These are phyloP conservation scores for Bipolaris cookei DNA, from an alignment of 2,329 filamentous ascomycete species.

Conservation along the genomic window DNA sequence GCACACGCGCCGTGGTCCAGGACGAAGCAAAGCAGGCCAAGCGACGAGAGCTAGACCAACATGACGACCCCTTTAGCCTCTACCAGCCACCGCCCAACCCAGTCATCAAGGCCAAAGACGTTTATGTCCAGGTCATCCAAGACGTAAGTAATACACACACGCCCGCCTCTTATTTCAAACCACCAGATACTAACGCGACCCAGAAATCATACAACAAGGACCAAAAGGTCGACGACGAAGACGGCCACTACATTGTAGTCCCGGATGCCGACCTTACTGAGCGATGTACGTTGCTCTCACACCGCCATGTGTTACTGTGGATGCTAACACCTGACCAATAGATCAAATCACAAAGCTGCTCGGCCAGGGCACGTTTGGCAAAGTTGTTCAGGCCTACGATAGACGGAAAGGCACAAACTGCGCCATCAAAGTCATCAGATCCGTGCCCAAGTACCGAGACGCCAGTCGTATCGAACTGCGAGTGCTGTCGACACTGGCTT, in stretches of 20 bases:
- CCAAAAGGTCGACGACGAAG: constrained; percentile 89
- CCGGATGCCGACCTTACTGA: constrained; percentile 86
- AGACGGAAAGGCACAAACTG: constrained; percentile 77
- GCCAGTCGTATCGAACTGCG: constrained; percentile 93
- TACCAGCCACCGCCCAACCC: constrained; percentile 89
- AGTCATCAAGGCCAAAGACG: constrained; percentile 80
- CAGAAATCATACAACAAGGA: constrained; percentile 58
- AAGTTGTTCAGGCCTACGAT: constrained; percentile 93
- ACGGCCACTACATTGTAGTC: constrained; percentile 94
- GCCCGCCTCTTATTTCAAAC: background rate
- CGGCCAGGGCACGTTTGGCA: constrained; percentile 96
- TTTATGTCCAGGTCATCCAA: constrained; percentile 63
- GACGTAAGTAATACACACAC: constrained; percentile 59
- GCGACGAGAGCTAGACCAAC: constrained; percentile 71
- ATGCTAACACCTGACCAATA: constrained; percentile 49
- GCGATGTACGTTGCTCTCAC: constrained; percentile 70
- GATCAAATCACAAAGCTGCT: constrained; percentile 89
- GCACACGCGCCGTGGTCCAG: constrained; percentile 79
- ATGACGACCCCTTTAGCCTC: constrained; percentile 73
- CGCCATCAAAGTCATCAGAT: constrained; percentile 97
- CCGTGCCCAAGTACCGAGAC: constrained; percentile 97
- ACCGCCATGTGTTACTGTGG: background rate
- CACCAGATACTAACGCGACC: constrained; percentile 21
- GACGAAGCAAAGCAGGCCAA: constrained; percentile 73
- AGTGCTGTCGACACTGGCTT: constrained; percentile 87